Evolutionary conservation across 306 rosid species (phyloP).

Genomic region (Oxytropis ochrocephala): DNA sequence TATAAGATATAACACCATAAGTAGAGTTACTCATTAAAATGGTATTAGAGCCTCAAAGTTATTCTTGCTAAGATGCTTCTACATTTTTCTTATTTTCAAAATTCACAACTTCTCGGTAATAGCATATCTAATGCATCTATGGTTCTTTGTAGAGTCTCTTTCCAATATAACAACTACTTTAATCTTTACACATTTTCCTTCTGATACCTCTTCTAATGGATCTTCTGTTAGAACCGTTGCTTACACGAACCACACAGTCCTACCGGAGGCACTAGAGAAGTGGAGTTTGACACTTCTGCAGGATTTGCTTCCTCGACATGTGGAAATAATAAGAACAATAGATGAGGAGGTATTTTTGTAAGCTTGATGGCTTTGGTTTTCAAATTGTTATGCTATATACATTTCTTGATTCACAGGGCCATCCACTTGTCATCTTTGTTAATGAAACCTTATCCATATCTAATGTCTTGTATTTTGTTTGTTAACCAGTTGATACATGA

Average conservation of each 20-base stretch:
- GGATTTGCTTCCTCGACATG: conserved; percentile 86
- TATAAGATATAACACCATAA: background rate
- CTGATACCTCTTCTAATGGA: conserved; percentile 17
- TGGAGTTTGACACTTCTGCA: conserved; percentile 83
- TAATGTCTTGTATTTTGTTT: conserved; percentile 13
- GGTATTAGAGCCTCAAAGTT: background rate
- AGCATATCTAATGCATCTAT: background rate
- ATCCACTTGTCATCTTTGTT: background rate
- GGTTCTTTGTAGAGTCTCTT: background rate
- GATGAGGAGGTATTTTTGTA: conserved; percentile 70
- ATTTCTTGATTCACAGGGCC: conserved; percentile 4
- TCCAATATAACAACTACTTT: background rate
- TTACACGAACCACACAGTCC: conserved; percentile 93
- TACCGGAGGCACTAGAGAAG: conserved; percentile 96
- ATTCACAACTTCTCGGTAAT: background rate
- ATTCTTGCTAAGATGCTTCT: background rate
- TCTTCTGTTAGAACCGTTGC: conserved; percentile 66
- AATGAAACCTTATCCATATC: conserved; percentile 21
- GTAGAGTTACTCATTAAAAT: background rate
- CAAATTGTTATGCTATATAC: background rate
- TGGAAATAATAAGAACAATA: conserved; percentile 65
- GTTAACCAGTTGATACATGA: conserved; percentile 54
- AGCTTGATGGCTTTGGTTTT: background rate
- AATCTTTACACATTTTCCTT: background rate
- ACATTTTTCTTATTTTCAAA: background rate